These are phyloP conservation scores for Coniochaeta ligniaria DNA, from an alignment of 2,329 filamentous ascomycete species.

Conservation along the genomic window DNA sequence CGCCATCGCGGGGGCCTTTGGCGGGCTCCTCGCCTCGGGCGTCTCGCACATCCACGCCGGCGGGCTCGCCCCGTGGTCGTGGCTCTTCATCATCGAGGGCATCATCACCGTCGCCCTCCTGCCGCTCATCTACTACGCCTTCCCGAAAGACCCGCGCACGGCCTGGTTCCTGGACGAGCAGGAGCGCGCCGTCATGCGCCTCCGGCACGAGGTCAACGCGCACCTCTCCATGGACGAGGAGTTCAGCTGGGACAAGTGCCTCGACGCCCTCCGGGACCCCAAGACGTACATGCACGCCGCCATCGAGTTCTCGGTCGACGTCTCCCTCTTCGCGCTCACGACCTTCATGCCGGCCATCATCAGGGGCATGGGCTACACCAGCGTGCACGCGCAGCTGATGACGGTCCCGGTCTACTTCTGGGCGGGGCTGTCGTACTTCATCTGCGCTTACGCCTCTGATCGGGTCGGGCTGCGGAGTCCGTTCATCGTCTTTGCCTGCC, in stretches of 20 bases:
- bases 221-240: too few species aligned
- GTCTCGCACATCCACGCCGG: constrained; percentile 16
- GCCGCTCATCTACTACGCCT: constrained; percentile 12
- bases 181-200: constrained; percentile 9
- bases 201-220: too few species aligned
- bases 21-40: constrained; percentile 24
- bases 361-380: background rate
- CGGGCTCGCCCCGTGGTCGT: constrained; percentile 24
- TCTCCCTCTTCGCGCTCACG: constrained; percentile 6
- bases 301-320: constrained; percentile 7
- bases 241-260: too few species aligned
- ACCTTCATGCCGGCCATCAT: constrained; percentile 8
- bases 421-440: background rate
- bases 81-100: constrained; percentile 16
- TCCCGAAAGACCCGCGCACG: constrained; percentile 15
- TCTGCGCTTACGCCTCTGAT: background rate
- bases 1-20: constrained; percentile 23
- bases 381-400: background rate
- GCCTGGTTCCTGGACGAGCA: constrained; percentile 21
- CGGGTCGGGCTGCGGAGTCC: background rate
- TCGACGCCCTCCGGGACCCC: background rate
- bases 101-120: constrained; percentile 14
- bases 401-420: constrained; percentile 2
- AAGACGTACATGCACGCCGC: constrained; percentile 7
- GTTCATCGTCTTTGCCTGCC: background rate